Base-by-base conservation (phyloP, 345 rosid genomes). In the Lumnitzera littorea region DNA sequence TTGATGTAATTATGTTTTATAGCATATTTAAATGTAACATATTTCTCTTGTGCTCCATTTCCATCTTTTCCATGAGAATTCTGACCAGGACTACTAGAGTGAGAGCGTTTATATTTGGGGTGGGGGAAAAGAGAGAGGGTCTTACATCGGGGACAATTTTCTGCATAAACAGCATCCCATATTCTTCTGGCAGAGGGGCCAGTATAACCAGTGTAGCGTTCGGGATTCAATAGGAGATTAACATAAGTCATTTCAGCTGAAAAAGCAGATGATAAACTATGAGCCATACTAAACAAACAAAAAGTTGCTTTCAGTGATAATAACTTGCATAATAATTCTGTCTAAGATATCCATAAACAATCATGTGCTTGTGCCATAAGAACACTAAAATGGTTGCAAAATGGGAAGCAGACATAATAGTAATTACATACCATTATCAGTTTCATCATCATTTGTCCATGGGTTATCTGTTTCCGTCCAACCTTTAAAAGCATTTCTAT, bases 401-500 rank as follows among this genome's bases (percentile, higher is more conserved):
- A 36, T 1, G 7, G 43, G 11, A 36, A 36, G 43, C 43, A 36
- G 43, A 4, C 43, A 53, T 46, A 67, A 49, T 56, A 61, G 60
- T 23, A 2, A 53, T 2, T 64, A 72, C 78, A 24, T 43, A 94
- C 97, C 96, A 50, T 90, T 87, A 69, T 94, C 83, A 43, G 98
- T 89, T 79, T 92, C 98, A 63, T 92, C 96, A 62, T 89, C 98
- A 72, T 81, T 67, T 16, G 99, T 90, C 99, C 97, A 94, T 11
- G 99, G 97, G 68, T 94, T 94, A 60, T 94, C 97, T 7, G 82
- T 83, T 72, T 72, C 97, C 5, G 81, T 78, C 97, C 99, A 94
- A 47, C 95, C 97, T 70, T 71, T 82, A 65, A 94, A 88, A 62
- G 89, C 86, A 72, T 74, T 79, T 2, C 69, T 82, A 46, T 94